phyloP scores from a whole-genome alignment of 768 basidiomycete species.

The Podaxis sp. region DNA sequence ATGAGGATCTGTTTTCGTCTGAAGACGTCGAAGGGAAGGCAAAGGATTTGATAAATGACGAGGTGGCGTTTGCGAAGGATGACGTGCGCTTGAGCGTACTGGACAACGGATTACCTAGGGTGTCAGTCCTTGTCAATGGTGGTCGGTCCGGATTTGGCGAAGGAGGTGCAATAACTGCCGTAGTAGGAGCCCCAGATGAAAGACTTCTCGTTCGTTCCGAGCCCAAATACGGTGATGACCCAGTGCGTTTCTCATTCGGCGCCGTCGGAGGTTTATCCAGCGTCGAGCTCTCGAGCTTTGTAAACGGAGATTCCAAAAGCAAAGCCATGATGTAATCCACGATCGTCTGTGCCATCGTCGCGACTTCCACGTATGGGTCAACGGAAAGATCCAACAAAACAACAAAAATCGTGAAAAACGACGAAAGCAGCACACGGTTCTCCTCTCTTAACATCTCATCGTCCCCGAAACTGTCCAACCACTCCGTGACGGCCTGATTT shows the following conservation, averaged over 20 bases:
- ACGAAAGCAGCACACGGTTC: constrained; percentile 82
- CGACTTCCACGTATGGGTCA: constrained; percentile 92
- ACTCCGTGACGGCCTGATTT: constrained; percentile 69
- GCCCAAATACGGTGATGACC: constrained; percentile 44
- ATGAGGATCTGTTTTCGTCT: constrained; percentile 50
- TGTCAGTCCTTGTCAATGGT: constrained; percentile 55
- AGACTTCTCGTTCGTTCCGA: background rate
- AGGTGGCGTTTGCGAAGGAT: constrained; percentile 77
- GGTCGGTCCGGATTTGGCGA: constrained; percentile 49
- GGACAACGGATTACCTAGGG: constrained; percentile 59
- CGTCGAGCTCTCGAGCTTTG: constrained; percentile 66
- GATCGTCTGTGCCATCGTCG: constrained; percentile 85
- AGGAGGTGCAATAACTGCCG: constrained; percentile 20
- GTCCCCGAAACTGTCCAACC: constrained; percentile 71
- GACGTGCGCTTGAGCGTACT: constrained; percentile 74
- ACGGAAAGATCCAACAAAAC: constrained; percentile 87
- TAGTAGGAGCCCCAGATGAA: background rate
- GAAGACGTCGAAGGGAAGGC: constrained; percentile 58
- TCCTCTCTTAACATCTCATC: constrained; percentile 70
- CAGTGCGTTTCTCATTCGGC: constrained; percentile 35
- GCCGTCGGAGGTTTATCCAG: constrained; percentile 50
- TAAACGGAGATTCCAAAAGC: constrained; percentile 87
- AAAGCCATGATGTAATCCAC: constrained; percentile 92
- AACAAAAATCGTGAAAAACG: constrained; percentile 91
- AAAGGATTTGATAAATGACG: constrained; percentile 67